Percentiles rank a stretch among this genome's conserved stretches.
Evolutionary conservation across 257 asterid genomes (phyloP).

Genomic region (Solanum dulcamara): DNA sequence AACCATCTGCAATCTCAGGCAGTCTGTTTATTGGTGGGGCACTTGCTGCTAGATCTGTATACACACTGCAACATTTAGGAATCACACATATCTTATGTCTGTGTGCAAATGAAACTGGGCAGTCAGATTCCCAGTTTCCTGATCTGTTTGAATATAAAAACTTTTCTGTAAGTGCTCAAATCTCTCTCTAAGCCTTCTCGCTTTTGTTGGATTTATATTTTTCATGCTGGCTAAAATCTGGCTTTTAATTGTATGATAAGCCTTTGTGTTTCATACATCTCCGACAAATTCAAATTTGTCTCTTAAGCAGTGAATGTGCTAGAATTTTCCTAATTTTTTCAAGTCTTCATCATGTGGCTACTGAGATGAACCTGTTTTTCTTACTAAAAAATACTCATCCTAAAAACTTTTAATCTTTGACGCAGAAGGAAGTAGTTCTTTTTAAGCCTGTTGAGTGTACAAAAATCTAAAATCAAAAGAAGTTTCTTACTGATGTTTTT

Average conservation of each 20-base stretch:
- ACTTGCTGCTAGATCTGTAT: constrained; percentile 88
- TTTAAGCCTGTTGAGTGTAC: neutral
- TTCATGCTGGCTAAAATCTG: neutral
- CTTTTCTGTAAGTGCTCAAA: constrained; percentile 57
- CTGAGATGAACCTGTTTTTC: neutral
- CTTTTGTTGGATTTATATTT: neutral
- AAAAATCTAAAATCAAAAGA: neutral
- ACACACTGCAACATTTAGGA: constrained; percentile 81
- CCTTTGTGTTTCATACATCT: neutral
- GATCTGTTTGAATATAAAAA: constrained; percentile 71
- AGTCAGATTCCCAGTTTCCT: constrained; percentile 89
- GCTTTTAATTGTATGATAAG: neutral
- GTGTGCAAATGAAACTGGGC: constrained; percentile 95
- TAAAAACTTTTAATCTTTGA: neutral
- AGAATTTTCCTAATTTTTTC: neutral
- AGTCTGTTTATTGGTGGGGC: constrained; percentile 85
- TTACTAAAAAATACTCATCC: neutral
- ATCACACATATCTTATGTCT: constrained; percentile 84
- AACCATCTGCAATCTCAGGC: constrained; percentile 53
- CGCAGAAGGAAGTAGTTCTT: neutral
- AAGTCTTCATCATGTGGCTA: neutral
- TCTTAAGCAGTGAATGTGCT: neutral
- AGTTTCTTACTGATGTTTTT: neutral
- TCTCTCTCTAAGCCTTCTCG: neutral
- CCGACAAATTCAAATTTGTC: neutral